A percentile compares a stretch with the other conserved stretches of the same genome.
These are phyloP conservation scores for Phytopythium montanum DNA, from an alignment of 352 stramenopile species.

Conservation along the genomic window DNA sequence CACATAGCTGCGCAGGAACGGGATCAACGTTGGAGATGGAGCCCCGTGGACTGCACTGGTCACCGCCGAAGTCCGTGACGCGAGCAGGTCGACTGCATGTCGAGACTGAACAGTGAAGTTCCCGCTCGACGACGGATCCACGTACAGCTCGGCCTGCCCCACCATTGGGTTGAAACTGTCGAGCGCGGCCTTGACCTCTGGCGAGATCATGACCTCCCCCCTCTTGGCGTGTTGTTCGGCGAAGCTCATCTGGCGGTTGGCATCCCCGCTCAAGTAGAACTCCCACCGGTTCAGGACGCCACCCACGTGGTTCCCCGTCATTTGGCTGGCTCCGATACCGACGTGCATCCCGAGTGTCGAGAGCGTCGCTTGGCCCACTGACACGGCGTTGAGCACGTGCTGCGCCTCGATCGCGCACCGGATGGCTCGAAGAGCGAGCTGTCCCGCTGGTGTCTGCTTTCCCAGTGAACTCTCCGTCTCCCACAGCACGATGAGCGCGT, in stretches of 20 bases:
- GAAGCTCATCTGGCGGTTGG: slow-evolving; percentile 76
- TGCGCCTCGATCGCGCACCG: slow-evolving; percentile 58
- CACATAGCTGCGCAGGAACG: slow-evolving; percentile 61
- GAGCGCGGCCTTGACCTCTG: slow-evolving; percentile 41
- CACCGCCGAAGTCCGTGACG: neutral
- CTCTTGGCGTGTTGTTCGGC: slow-evolving; percentile 66
- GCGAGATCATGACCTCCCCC: slow-evolving; percentile 70
- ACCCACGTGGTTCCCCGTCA: slow-evolving; percentile 80
- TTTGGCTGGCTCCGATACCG: slow-evolving; percentile 69
- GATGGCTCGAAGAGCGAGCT: slow-evolving; percentile 55
- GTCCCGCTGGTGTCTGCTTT: slow-evolving; percentile 27
- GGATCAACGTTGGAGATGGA: slow-evolving; percentile 38
- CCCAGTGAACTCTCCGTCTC: slow-evolving; percentile 52
- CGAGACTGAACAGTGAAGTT: slow-evolving; percentile 43
- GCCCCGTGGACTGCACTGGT: neutral
- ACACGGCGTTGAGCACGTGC: slow-evolving; percentile 23
- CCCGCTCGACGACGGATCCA: slow-evolving; percentile 23
- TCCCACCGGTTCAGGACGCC: slow-evolving; percentile 83
- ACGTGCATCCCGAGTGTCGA: slow-evolving; percentile 74
- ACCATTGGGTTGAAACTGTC: slow-evolving; percentile 18
- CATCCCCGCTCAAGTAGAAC: slow-evolving; percentile 82
- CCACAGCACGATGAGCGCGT: slow-evolving; percentile 82
- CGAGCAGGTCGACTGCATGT: slow-evolving; percentile 13
- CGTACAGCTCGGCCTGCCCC: slow-evolving; percentile 18
- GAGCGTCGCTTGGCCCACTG: slow-evolving; percentile 6